Evolutionary conservation across 140 eudicot species (phyloP), one percentile per base, ranked within the genome.

Genomic region (Anethum foeniculum): DNA sequence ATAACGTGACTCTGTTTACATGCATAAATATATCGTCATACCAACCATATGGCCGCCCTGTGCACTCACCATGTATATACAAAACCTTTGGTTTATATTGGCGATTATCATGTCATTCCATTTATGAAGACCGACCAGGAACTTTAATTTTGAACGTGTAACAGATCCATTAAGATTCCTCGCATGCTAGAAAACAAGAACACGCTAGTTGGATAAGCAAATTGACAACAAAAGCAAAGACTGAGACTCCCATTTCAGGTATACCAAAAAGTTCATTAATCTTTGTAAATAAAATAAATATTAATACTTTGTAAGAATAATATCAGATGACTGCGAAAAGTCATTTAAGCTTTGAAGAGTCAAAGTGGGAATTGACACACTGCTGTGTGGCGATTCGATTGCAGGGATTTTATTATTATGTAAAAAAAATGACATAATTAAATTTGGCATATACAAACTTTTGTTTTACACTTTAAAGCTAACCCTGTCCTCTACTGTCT

Each of bases 321-420:
- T 67, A 30, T 67, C 23, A 51, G 41, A 30, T 16, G 47, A 79
- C 39, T 62, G 75, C 49, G 3, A 41, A 79, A 21, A 34, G 21
- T 54, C 25, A 19, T 32, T 28, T 15, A 11, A 0, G 11, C 81
- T 16, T 64, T 28, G 27, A 44, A 19, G 75, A 64, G 81, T 79
- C 74, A 68, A 28, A 79, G 76, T 43, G 77, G 82, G 82, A 43
- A 46, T 67, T 79, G 75, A 65, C 81, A 43, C 44, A 47, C 69
- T 54, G 75, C 41, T 72, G 27, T 71, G 85, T 72, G 87, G 84
- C 87, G 87, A 80, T 77, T 76, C 87, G 82, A 25, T 49, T 80
- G 51, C 9, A 52, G 77, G 52, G 71, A 69, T 62, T 69, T 16
- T 19, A 39, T 19, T 52, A 56, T 19, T 58, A 30, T 36, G 28